Conservation (phyloP, 129 eudicot genomes). For the Arctium minus region DNA sequence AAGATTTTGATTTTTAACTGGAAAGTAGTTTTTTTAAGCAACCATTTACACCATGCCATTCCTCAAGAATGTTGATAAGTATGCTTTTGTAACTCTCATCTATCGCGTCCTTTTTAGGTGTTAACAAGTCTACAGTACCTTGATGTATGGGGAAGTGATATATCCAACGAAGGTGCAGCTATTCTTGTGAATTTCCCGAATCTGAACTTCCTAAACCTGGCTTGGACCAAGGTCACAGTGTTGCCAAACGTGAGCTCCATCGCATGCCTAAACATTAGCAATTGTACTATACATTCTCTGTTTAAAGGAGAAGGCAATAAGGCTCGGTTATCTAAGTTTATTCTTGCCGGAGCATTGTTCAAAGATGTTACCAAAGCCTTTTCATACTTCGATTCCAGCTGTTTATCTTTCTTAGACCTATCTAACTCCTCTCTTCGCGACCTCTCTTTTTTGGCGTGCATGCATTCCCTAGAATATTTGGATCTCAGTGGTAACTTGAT, state of each 20-base stretch:
- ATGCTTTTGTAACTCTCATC: not conserved
- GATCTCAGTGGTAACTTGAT: constrained; percentile 56
- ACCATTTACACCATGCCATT: not conserved
- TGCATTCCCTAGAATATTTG: constrained; percentile 55
- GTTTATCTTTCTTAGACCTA: constrained; percentile 50
- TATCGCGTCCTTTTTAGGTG: constrained; percentile 34
- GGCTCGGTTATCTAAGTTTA: constrained; percentile 44
- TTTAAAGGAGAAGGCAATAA: constrained; percentile 51
- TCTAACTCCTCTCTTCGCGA: constrained; percentile 55
- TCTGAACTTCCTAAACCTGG: constrained; percentile 62
- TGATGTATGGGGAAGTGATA: constrained; percentile 88
- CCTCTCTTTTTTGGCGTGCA: constrained; percentile 41
- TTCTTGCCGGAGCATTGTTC: constrained; percentile 56
- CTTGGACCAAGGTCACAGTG: constrained; percentile 75
- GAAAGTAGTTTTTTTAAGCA: not conserved
- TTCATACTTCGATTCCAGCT: constrained; percentile 45
- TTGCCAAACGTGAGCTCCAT: constrained; percentile 58
- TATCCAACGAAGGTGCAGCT: constrained; percentile 59
- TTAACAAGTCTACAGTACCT: constrained; percentile 71
- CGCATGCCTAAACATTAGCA: constrained; percentile 71
- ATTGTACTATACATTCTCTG: constrained; percentile 63
- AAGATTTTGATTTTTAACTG: not conserved
- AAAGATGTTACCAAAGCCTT: constrained; percentile 44
- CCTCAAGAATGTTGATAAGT: not conserved
- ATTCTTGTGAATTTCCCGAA: constrained; percentile 47